Evolutionary conservation across 2,329 filamentous ascomycete species (phyloP).

Genomic region (Ophiostoma ips): DNA sequence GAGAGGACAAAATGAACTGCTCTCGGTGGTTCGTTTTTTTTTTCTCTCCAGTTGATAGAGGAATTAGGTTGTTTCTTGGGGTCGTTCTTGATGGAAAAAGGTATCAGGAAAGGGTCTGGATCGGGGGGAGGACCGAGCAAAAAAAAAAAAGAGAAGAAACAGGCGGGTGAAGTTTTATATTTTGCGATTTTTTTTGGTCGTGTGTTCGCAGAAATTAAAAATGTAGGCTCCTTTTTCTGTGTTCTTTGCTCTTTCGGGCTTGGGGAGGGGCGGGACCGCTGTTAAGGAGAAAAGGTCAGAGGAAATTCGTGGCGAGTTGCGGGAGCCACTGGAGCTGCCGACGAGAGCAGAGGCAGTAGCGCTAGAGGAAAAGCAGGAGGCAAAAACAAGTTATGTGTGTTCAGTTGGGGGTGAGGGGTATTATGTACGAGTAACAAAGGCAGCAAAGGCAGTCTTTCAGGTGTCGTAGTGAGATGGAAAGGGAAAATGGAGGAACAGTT

Average conservation of each 20-base stretch:
- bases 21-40: not conserved
- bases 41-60: not conserved
- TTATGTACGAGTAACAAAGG: not conserved
- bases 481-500: conserved; percentile 3
- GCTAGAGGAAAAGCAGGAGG: conserved; percentile 4
- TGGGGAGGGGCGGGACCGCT: conserved; percentile 1
- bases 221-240: not conserved
- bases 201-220: not conserved
- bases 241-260: not conserved
- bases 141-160: not conserved
- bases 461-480: not conserved
- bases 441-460: not conserved
- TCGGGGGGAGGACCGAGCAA: not conserved
- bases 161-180: not conserved
- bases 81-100: not conserved
- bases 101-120: not conserved
- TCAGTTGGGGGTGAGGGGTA: conserved; percentile 5
- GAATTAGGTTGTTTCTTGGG: not conserved
- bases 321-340: conserved; percentile 1
- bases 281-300: not conserved
- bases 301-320: not conserved
- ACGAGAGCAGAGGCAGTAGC: not conserved
- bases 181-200: not conserved
- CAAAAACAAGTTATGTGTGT: conserved; percentile 2
- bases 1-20: no score